Percentiles rank a stretch among this genome's conserved stretches.
Evolutionary conservation across 176 grass and related monocot genomes (phyloP).

Genomic region (Zizania latifolia): DNA sequence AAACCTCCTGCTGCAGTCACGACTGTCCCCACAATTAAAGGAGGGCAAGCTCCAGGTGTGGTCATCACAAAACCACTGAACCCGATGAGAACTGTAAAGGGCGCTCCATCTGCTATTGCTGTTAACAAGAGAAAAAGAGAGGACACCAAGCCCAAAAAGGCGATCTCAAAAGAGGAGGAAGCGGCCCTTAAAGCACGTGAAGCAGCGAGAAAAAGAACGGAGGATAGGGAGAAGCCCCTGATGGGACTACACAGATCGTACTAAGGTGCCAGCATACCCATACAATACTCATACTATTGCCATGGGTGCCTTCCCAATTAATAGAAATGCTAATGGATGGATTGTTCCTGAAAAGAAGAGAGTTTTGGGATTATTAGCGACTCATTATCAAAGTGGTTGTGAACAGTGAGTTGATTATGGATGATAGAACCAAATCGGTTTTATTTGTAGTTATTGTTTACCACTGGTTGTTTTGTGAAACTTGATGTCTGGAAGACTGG

Average conservation of each 20-base stretch:
- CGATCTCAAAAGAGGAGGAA: slow-evolving; percentile 70
- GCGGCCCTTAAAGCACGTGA: slow-evolving; percentile 66
- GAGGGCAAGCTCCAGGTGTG: slow-evolving; percentile 59
- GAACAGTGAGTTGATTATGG: slow-evolving; percentile 40
- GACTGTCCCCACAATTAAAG: slow-evolving; percentile 23
- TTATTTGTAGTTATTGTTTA: not conserved
- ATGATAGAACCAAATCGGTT: not conserved
- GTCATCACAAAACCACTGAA: slow-evolving; percentile 64
- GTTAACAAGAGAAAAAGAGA: slow-evolving; percentile 77
- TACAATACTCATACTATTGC: not conserved
- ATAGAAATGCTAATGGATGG: not conserved
- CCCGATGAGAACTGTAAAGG: slow-evolving; percentile 57
- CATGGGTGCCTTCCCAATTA: not conserved
- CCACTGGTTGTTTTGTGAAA: not conserved
- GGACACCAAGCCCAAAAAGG: slow-evolving; percentile 67
- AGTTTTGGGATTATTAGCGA: not conserved
- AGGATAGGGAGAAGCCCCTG: slow-evolving; percentile 80
- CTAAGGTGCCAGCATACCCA: not conserved
- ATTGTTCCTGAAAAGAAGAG: not conserved
- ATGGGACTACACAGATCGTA: slow-evolving; percentile 72
- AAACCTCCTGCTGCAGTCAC: slow-evolving; percentile 5
- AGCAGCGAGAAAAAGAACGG: slow-evolving; percentile 72
- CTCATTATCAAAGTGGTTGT: not conserved
- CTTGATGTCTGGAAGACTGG: not conserved
- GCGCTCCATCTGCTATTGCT: slow-evolving; percentile 40